phyloP scores from a whole-genome alignment of 441 rosid species.

The Brassica hybrid region DNA sequence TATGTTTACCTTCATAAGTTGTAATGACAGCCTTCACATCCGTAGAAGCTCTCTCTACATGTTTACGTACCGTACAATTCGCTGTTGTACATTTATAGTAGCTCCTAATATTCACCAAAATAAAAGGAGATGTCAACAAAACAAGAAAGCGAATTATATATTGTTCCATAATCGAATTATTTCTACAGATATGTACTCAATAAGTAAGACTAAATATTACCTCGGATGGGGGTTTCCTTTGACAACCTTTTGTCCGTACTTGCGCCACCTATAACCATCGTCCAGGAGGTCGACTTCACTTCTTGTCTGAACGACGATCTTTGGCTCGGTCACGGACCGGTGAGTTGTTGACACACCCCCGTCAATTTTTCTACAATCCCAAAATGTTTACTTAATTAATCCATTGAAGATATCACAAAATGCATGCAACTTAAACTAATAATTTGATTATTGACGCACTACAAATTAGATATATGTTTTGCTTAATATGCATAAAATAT shows the following conservation, averaged over 20 bases:
- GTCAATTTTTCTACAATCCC: slow-evolving; percentile 51
- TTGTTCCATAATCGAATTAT: background rate
- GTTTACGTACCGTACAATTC: slow-evolving; percentile 72
- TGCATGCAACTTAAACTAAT: background rate
- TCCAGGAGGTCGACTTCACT: slow-evolving; percentile 78
- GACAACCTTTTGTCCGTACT: slow-evolving; percentile 76
- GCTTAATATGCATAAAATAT: background rate
- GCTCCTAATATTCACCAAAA: slow-evolving; percentile 52
- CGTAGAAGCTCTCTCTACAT: slow-evolving; percentile 71
- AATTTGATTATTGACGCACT: background rate
- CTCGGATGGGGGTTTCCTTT: slow-evolving; percentile 75
- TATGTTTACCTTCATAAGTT: slow-evolving; percentile 78
- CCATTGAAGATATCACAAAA: slow-evolving; percentile 13
- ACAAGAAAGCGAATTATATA: background rate
- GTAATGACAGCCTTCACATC: slow-evolving; percentile 72
- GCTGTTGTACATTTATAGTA: slow-evolving; percentile 67
- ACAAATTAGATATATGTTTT: background rate
- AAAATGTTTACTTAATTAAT: background rate
- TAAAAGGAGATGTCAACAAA: background rate
- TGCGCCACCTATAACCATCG: slow-evolving; percentile 78
- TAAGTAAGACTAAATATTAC: slow-evolving; percentile 32
- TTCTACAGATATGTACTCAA: background rate
- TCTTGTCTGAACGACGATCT: slow-evolving; percentile 68
- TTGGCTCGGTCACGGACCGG: slow-evolving; percentile 60
- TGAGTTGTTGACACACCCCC: slow-evolving; percentile 53